Evolutionary conservation across 2,329 filamentous ascomycete genomes (phyloP).

Genomic region (Chaetothyriales sp.): DNA sequence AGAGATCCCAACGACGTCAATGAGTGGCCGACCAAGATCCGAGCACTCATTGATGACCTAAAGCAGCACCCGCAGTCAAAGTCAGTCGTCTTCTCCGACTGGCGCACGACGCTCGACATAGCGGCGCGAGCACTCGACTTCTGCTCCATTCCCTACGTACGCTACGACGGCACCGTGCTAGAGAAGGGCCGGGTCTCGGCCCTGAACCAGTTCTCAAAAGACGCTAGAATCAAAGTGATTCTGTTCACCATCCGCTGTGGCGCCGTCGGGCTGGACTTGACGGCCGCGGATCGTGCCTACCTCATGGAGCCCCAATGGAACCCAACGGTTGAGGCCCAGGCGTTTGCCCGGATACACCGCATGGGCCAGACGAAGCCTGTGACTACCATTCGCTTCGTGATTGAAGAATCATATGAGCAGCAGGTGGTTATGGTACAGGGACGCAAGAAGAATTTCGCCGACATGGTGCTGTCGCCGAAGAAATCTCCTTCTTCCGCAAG

Average conservation of each 20-base stretch:
- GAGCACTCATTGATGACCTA: too few species aligned
- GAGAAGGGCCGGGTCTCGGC: slow-evolving; percentile 30
- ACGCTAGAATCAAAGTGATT: slow-evolving; percentile 30
- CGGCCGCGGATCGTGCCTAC: slow-evolving; percentile 34
- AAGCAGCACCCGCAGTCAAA: too few species aligned
- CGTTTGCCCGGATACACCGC: slow-evolving; percentile 28
- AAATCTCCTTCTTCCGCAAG: background rate
- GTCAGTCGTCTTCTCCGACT: slow-evolving; percentile 40
- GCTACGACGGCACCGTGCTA: slow-evolving; percentile 37
- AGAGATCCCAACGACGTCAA: too few species aligned
- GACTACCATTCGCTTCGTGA: slow-evolving; percentile 27
- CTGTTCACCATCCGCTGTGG: slow-evolving; percentile 40
- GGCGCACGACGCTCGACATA: slow-evolving; percentile 37
- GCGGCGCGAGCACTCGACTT: slow-evolving; percentile 29
- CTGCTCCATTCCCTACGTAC: slow-evolving; percentile 24
- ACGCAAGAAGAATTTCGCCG: slow-evolving; percentile 4
- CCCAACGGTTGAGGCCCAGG: slow-evolving; percentile 33
- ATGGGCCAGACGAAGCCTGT: slow-evolving; percentile 27
- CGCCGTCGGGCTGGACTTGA: slow-evolving; percentile 38
- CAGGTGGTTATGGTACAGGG: slow-evolving; percentile 4
- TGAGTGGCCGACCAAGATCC: too few species aligned
- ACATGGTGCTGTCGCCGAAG: slow-evolving; percentile 2
- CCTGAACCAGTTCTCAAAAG: slow-evolving; percentile 28
- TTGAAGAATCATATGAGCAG: slow-evolving; percentile 29
- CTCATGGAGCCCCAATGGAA: slow-evolving; percentile 42